A percentile compares a stretch with the other conserved stretches of the same genome.
phyloP scores from a whole-genome alignment of 2,329 filamentous ascomycete genomes.

The Aspergillus pseudoviridinutans region DNA sequence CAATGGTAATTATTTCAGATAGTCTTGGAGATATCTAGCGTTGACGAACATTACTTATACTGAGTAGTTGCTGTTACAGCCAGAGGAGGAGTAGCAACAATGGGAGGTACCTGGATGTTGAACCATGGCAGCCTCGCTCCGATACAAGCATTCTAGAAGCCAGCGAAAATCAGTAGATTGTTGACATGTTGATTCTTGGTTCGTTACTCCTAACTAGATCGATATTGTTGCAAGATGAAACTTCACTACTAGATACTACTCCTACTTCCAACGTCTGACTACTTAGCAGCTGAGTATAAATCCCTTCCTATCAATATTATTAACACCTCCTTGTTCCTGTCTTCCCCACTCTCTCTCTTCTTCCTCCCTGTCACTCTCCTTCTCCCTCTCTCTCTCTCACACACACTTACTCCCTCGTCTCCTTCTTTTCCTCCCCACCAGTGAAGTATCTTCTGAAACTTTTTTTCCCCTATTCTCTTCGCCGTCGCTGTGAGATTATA shows the following conservation, averaged over 20 bases:
- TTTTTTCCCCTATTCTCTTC: background rate
- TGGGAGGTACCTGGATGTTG: background rate
- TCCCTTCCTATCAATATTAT: background rate
- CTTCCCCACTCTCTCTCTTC: constrained; percentile 8
- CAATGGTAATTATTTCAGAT: too few relatives aligned
- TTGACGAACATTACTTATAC: too few relatives aligned
- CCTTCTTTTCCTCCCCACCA: constrained; percentile 8
- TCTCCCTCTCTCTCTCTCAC: constrained; percentile 8
- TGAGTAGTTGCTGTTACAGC: background rate
- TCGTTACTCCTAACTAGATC: background rate
- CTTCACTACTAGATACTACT: background rate
- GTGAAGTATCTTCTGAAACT: background rate
- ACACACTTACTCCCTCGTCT: constrained; percentile 6
- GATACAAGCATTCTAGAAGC: background rate
- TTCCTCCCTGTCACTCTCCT: constrained; percentile 1
- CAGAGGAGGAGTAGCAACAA: background rate
- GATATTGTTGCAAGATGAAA: background rate
- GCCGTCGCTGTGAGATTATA: background rate
- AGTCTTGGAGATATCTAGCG: background rate
- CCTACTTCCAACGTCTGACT: background rate
- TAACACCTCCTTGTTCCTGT: constrained; percentile 12
- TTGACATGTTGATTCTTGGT: background rate
- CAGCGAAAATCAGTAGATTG: background rate
- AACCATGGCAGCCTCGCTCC: background rate
- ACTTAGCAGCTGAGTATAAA: background rate